Evolutionary conservation across 148 eudicot species (phyloP).

Genomic region (Camellia japonica): DNA sequence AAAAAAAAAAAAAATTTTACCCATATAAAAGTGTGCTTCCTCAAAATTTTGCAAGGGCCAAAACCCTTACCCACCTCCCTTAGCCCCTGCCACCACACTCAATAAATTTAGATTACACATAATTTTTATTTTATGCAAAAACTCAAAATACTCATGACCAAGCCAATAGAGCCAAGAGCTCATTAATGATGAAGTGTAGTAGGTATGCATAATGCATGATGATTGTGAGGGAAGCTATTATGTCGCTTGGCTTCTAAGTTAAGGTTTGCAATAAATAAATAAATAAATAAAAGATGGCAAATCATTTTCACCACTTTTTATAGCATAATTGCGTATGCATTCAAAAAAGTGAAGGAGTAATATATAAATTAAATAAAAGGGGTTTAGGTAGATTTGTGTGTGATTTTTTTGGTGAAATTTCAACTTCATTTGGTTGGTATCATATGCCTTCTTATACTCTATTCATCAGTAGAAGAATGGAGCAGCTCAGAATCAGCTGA

Average conservation of each 20-base stretch:
- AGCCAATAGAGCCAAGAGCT: not conserved
- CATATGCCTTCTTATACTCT: not conserved
- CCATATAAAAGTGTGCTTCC: too few relatives aligned
- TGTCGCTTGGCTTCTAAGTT: slow-evolving; percentile 44
- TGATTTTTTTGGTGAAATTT: slow-evolving; percentile 11
- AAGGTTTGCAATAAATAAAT: slow-evolving; percentile 17
- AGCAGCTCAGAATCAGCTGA: slow-evolving; percentile 14
- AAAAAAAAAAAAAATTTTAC: too few relatives aligned
- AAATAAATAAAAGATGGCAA: slow-evolving; percentile 12
- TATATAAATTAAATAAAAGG: not conserved
- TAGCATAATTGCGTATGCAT: not conserved
- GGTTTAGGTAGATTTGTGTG: slow-evolving; percentile 17
- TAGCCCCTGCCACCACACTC: too few relatives aligned
- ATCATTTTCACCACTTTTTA: slow-evolving; percentile 30
- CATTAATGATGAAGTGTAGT: slow-evolving; percentile 9
- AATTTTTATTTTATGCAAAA: too few relatives aligned
- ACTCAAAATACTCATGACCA: not conserved
- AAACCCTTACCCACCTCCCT: too few relatives aligned
- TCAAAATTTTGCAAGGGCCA: too few relatives aligned
- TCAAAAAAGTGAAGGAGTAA: slow-evolving; percentile 1
- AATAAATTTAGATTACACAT: too few relatives aligned
- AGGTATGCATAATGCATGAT: slow-evolving; percentile 12
- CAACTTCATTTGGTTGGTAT: slow-evolving; percentile 33
- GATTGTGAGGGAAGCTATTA: slow-evolving; percentile 13
- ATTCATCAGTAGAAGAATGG: slow-evolving; percentile 1